These are phyloP conservation scores for Exsudoporus frostii DNA, from an alignment of 768 basidiomycete genomes.

Conservation along the genomic window DNA sequence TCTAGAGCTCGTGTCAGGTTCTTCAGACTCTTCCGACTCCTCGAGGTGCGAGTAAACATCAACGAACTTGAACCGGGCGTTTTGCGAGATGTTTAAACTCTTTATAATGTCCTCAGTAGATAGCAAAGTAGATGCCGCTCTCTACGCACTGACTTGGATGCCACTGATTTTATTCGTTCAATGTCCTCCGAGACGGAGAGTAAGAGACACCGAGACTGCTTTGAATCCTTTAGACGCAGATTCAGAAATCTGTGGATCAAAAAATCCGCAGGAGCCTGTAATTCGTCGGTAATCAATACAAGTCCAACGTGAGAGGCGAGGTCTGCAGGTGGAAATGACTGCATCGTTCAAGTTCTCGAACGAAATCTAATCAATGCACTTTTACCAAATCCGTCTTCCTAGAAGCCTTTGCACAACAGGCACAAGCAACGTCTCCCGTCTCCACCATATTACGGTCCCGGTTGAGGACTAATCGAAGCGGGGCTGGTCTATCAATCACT, in stretches of 20 bases:
- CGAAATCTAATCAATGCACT: conserved; percentile 1
- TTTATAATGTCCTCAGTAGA: conserved; percentile 14
- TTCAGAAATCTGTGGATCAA: conserved; percentile 55
- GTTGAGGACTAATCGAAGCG: background rate
- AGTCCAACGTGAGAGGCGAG: conserved; percentile 49
- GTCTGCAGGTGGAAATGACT: conserved; percentile 52
- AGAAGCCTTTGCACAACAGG: conserved; percentile 21
- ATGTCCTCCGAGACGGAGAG: conserved; percentile 58
- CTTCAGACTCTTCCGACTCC: conserved; percentile 5
- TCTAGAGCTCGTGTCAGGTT: conserved; percentile 4
- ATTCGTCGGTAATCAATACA: conserved; percentile 66
- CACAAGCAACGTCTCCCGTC: conserved; percentile 6
- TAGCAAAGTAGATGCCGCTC: background rate
- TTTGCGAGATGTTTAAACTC: conserved; percentile 35
- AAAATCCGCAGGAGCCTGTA: conserved; percentile 71
- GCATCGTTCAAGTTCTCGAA: conserved; percentile 20
- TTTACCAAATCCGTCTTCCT: conserved; percentile 16
- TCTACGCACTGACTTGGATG: conserved; percentile 56
- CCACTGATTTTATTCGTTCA: conserved; percentile 59
- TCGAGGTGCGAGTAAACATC: conserved; percentile 44
- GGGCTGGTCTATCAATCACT: background rate
- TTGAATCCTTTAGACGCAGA: conserved; percentile 48
- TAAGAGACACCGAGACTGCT: conserved; percentile 41
- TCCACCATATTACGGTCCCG: background rate
- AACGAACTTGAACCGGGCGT: conserved; percentile 50